A percentile compares a stretch with the other conserved stretches of the same genome.
phyloP scores from a whole-genome alignment of 2,329 filamentous ascomycete genomes.

The Coniochaeta sp. region DNA sequence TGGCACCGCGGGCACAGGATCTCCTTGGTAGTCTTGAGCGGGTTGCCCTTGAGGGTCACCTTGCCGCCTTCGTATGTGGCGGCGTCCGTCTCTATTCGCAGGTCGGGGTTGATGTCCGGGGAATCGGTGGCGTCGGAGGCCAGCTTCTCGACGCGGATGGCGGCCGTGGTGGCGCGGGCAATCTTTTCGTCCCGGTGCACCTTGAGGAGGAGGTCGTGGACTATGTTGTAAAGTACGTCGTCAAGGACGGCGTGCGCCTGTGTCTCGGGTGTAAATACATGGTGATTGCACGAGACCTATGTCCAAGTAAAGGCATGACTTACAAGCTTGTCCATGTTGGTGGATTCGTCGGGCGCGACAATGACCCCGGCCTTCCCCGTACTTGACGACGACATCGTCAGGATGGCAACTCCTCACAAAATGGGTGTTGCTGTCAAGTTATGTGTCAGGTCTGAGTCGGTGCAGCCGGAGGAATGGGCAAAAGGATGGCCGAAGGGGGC shows the following conservation, averaged over 20 bases:
- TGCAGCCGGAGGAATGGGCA: constrained; percentile 1
- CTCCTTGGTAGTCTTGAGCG: constrained; percentile 63
- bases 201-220: constrained; percentile 67
- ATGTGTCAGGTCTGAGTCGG: no score
- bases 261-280: no score
- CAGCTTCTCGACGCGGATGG: constrained; percentile 57
- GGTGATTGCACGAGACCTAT: background rate
- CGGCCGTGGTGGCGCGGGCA: constrained; percentile 58
- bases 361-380: constrained; percentile 53
- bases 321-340: constrained; percentile 53
- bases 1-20: constrained; percentile 70
- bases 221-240: constrained; percentile 68
- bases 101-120: constrained; percentile 46
- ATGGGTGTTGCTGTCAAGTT: constrained; percentile 1
- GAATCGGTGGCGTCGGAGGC: constrained; percentile 48
- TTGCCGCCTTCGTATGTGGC: constrained; percentile 64
- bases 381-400: constrained; percentile 29
- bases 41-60: constrained; percentile 64
- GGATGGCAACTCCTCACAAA: constrained; percentile 8
- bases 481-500: constrained; percentile 2
- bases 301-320: constrained; percentile 20
- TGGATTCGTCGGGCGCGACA: constrained; percentile 43
- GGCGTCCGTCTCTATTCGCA: constrained; percentile 58
- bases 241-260: constrained; percentile 63
- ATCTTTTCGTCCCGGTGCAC: constrained; percentile 74